Evolutionary conservation across 2,329 filamentous ascomycete species (phyloP).

Genomic region (Xylaria sp.): DNA sequence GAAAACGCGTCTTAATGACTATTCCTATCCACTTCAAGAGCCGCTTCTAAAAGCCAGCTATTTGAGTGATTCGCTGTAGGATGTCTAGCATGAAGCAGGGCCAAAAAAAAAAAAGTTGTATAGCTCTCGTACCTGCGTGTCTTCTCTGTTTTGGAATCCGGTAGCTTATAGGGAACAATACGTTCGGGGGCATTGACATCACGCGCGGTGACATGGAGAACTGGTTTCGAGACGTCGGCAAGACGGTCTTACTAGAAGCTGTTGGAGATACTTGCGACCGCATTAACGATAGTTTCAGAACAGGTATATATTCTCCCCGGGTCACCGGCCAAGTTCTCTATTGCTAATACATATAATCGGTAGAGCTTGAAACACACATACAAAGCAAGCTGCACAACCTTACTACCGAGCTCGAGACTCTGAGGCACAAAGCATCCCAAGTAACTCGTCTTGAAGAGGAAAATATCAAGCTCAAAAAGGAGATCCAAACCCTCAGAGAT

Average conservation of each 20-base stretch:
- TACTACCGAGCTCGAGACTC: conserved; percentile 51
- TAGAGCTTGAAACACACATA: conserved; percentile 37
- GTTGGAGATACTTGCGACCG: conserved; percentile 44
- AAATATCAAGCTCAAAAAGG: conserved; percentile 54
- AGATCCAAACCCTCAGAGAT: conserved; percentile 51
- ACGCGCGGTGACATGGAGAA: conserved; percentile 43
- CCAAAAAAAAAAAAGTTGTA: neutral
- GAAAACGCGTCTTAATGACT: neutral
- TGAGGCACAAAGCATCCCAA: conserved; percentile 49
- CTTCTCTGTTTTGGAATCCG: neutral
- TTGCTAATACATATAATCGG: conserved; percentile 8
- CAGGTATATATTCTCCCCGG: conserved; percentile 39
- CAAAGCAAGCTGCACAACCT: conserved; percentile 43
- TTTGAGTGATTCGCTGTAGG: neutral
- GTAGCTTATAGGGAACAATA: neutral
- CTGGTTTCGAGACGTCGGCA: conserved; percentile 48
- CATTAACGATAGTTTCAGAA: conserved; percentile 44
- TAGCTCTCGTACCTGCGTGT: neutral
- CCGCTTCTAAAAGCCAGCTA: neutral
- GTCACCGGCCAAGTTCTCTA: neutral
- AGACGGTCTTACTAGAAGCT: conserved; percentile 46
- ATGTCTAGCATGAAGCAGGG: neutral
- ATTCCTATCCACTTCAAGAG: neutral
- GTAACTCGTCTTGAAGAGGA: conserved; percentile 55
- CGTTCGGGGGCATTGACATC: neutral